Evolutionary conservation across 306 rosid genomes (phyloP).

Genomic region (Mimosa pudica): DNA sequence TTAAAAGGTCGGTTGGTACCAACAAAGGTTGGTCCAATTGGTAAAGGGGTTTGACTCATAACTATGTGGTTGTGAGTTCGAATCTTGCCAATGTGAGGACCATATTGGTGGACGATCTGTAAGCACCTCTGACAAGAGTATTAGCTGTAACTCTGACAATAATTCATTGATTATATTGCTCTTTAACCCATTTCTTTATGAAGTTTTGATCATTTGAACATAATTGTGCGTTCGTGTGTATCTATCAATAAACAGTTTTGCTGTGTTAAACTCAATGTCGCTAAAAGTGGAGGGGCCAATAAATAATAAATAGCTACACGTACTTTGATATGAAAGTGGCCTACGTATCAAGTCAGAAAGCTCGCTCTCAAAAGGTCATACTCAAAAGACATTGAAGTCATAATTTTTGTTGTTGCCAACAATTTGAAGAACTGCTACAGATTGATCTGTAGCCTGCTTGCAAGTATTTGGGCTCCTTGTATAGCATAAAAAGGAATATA

Average conservation of each 20-base stretch:
- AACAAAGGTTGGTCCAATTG: no score
- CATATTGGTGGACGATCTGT: no score
- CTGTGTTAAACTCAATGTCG: background rate
- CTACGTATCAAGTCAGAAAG: background rate
- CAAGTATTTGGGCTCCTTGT: background rate
- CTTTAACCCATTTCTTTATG: no score
- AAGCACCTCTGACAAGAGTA: no score
- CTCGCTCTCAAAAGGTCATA: background rate
- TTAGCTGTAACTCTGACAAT: no score
- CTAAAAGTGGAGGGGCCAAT: background rate
- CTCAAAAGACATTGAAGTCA: background rate
- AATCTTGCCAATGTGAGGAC: no score
- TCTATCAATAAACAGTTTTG: background rate
- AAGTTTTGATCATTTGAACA: no score
- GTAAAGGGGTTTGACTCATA: no score
- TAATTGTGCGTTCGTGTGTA: background rate
- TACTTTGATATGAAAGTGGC: background rate
- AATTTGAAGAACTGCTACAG: background rate
- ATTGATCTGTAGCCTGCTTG: background rate
- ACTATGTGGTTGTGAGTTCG: no score
- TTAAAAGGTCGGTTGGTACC: no score
- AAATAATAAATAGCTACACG: background rate
- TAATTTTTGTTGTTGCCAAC: background rate
- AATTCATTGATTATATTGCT: no score
- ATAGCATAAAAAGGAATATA: background rate